Base-by-base conservation (phyloP, 2,329 filamentous ascomycete genomes). In the Fusarium sp. region DNA sequence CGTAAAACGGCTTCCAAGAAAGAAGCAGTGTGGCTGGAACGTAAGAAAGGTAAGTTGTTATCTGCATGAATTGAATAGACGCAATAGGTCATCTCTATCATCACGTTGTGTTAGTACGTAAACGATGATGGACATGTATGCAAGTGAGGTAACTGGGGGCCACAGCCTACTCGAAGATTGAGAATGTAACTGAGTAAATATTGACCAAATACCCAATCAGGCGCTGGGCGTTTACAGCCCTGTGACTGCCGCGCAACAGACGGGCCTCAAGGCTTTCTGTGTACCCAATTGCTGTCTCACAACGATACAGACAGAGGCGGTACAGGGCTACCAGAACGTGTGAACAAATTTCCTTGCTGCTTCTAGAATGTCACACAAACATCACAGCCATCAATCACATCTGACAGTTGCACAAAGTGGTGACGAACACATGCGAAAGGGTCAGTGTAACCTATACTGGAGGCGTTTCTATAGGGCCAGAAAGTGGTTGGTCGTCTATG, bases 321-420 rank as follows among this genome's bases (percentile, higher is more conserved):
- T 24, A 47, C 28, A 48, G 40, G 32, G 28, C 15, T n/a, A 9
- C n/a, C 20, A 28, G 43, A 38, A 26, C 48, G 45, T 26, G 24
- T 32, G 42, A 21, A 17, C 40, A 49, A 21, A 23, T 32, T 56
- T 61, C 21, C 40, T 12, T 24, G 23, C 34, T 36, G 19, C 44
- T 63, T 63, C 60, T 45, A 46, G 60, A 63, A 63, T 45, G 50
- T 57, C n/a, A 44, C 28, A 63, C 50, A 44, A 24, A n/a, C 30
- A n/a, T 20, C 14, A 19, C 44, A 38, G 23, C 34, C 38, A 57
- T 48, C 20, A 20, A n/a, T 40, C 26, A 30, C 49, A 56, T 44
- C 44, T 54, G n/a, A 19, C 12, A 23, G 26, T 19, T 42, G 26
- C 14, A n/a, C n/a, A 39, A 43, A 44, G 21, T 26, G 19, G 19